Evolutionary conservation across 2,329 filamentous ascomycete species (phyloP).

Genomic region (Colletotrichum tropicale): DNA sequence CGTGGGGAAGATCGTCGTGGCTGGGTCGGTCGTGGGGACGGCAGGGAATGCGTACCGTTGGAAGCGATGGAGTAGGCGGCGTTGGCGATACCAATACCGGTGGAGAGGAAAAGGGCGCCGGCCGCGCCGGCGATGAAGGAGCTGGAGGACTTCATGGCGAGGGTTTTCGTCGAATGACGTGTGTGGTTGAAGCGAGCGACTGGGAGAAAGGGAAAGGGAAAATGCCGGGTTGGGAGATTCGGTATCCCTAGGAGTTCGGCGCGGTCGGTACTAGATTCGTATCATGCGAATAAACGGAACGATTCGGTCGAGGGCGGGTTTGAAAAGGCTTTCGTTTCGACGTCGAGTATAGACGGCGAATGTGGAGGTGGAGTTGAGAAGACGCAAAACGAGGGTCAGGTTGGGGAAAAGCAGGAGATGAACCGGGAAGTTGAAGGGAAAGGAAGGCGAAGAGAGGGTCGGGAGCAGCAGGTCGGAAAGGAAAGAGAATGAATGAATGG

Average conservation of each 20-base stretch:
- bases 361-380: neutral
- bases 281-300: neutral
- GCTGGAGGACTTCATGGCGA: slow-evolving; percentile 1
- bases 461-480: neutral
- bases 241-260: neutral
- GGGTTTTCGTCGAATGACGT: neutral
- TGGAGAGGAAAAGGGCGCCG: neutral
- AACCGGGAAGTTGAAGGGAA: slow-evolving; percentile 6
- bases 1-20: neutral
- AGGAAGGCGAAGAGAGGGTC: neutral
- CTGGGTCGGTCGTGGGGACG: neutral
- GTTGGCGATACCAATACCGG: neutral
- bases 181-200: slow-evolving; percentile 9
- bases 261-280: neutral
- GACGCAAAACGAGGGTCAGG: neutral
- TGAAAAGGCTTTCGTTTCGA: neutral
- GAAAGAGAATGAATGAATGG: neutral
- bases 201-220: neutral
- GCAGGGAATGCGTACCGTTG: neutral
- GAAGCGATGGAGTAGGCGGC: slow-evolving; percentile 15
- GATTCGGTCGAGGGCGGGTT: neutral
- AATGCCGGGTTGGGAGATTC: neutral
- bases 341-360: neutral
- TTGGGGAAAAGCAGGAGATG: neutral
- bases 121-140: slow-evolving; percentile 6